Evolutionary conservation across 2,329 filamentous ascomycete species (phyloP), one percentile per base, ranked within the genome.

Genomic region (Penicillium sclerotigenum): DNA sequence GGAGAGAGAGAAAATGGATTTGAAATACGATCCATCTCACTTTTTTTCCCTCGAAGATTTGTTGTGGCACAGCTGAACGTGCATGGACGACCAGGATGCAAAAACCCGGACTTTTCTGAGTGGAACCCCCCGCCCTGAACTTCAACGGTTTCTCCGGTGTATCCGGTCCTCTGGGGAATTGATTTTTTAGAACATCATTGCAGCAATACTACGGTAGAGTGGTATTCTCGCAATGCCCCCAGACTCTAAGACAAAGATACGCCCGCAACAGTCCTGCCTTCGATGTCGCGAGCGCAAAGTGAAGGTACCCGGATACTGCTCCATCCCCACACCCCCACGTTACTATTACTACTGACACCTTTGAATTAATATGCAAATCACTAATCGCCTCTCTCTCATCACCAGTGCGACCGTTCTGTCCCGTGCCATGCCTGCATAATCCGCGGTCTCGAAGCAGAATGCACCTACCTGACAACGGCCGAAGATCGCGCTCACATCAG

Each of bases 401-500:
- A 7, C 26, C 26, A 69, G 68, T 70, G 68, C 58, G 67, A 70
- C 46, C 68, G 68, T 41, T 61, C 62, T 26, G 60, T 64, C 33
- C 68, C 68, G 14, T 70, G 68, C 43, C 56, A 62, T 8, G 62
- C 66, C 16, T 70, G 68, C 54, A 60, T 65, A 20, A 54, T 58
- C 42, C 68, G 67, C 40, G 65, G 67, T 40, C 50, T 67, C 31
- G 59, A 65, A 52, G 56, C 67, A 5, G 65, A 70, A 58, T 70
- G 68, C 56, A 62, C 62, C 16, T 70, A 70, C 56, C 60, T 66
- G 11, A 63, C 67, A 11, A 67, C 63, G 5, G 49, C 65, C 65
- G 85, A 86, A 37, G 82, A 87, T 59, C 85, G 84, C 36, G 87
- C 87, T 72, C 78, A 82, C 58, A 79, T 87, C 42, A 85, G 87